These are phyloP conservation scores for Podospora sp. DNA, from an alignment of 495 filamentous ascomycete genomes.

Conservation along the genomic window DNA sequence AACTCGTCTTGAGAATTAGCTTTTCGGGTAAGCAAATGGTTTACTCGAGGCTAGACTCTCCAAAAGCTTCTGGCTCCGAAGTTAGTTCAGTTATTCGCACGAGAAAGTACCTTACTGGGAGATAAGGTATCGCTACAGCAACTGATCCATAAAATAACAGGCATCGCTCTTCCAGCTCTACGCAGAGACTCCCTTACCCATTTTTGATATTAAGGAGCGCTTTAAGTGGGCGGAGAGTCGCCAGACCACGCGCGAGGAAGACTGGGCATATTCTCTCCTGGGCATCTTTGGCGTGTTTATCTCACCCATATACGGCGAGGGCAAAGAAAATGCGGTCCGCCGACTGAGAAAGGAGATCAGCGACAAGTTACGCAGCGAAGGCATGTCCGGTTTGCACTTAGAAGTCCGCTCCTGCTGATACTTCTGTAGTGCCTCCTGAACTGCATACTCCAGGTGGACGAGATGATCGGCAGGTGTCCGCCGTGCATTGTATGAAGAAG, in stretches of 20 bases:
- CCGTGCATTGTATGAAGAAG: no score
- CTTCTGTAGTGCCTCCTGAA: no score
- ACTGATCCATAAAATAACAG: background rate
- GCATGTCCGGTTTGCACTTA: no score
- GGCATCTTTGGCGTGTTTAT: constrained; percentile 1
- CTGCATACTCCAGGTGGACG: no score
- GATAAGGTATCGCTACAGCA: background rate
- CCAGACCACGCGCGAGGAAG: background rate
- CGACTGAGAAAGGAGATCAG: background rate
- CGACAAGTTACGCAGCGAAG: no score
- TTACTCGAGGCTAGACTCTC: background rate
- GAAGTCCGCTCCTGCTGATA: no score
- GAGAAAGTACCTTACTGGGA: background rate
- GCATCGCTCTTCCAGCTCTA: background rate
- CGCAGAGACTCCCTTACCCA: background rate
- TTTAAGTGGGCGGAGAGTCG: background rate
- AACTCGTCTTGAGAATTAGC: background rate
- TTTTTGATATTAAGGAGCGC: background rate
- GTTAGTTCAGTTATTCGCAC: background rate
- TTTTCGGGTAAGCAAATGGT: constrained; percentile 3
- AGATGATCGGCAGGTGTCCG: no score
- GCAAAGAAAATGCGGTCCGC: background rate
- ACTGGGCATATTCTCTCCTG: background rate
- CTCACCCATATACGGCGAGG: background rate
- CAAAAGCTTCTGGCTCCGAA: constrained; percentile 1